phyloP scores from a whole-genome alignment of 345 rosid species.

The Clarkia xantiana region DNA sequence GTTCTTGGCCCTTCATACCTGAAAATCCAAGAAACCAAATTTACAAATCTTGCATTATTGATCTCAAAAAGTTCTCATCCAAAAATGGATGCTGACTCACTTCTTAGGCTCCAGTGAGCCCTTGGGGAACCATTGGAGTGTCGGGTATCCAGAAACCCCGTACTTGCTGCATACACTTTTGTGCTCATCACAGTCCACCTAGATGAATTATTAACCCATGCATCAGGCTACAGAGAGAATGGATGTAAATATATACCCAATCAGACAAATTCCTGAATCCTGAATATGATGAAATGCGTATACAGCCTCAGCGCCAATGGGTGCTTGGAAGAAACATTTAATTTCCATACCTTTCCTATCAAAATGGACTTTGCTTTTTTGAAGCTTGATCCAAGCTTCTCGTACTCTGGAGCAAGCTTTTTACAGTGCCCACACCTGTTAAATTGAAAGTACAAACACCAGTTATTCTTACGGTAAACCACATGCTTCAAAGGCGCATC shows the following conservation, averaged over 20 bases:
- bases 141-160: conserved; percentile 91
- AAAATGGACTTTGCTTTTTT: conserved; percentile 72
- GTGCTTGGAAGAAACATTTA: not conserved
- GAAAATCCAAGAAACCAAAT: conserved; percentile 1
- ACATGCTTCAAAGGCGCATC: too few species aligned
- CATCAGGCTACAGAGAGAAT: not conserved
- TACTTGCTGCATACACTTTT: conserved; percentile 74
- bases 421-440: conserved; percentile 98
- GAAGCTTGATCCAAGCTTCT: conserved; percentile 84
- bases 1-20: conserved; percentile 91
- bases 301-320: not conserved
- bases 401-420: conserved; percentile 96
- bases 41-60: not conserved
- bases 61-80: not conserved
- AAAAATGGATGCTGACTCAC: conserved; percentile 25
- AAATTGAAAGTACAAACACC: not conserved
- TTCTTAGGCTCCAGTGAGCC: conserved; percentile 89
- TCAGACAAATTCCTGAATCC: too few species aligned
- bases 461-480: too few species aligned
- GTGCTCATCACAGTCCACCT: conserved; percentile 99
- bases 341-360: conserved; percentile 68
- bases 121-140: conserved; percentile 89
- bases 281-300: too few species aligned
- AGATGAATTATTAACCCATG: conserved; percentile 5
- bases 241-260: too few species aligned